Evolutionary conservation across 805 yeast genomes (phyloP).

Genomic region (Hanseniaspora mollemarum): DNA sequence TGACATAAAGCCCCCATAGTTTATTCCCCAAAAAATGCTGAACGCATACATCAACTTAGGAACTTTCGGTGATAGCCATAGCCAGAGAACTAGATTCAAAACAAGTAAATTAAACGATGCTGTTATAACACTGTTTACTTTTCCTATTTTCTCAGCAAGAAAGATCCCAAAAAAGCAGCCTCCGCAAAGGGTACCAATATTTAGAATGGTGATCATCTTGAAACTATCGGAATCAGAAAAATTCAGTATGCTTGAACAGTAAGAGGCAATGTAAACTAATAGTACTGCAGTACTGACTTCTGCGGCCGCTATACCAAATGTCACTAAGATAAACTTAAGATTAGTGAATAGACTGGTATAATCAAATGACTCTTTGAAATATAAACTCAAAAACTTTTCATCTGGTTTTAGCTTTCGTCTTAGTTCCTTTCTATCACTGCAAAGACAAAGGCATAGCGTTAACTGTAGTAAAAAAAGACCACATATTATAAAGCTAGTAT

Average conservation of each 20-base stretch:
- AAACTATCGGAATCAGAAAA: slow-evolving; percentile 34
- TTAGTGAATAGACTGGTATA: slow-evolving; percentile 31
- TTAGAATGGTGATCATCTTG: slow-evolving; percentile 31
- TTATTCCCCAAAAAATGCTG: slow-evolving; percentile 41
- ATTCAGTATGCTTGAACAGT: slow-evolving; percentile 41
- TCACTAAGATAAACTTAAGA: slow-evolving; percentile 33
- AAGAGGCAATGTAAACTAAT: slow-evolving; percentile 46
- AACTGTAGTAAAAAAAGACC: slow-evolving; percentile 25
- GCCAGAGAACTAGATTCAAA: slow-evolving; percentile 31
- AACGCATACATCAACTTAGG: slow-evolving; percentile 34
- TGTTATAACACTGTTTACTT: slow-evolving; percentile 19
- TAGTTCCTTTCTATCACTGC: slow-evolving; percentile 29
- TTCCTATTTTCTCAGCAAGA: slow-evolving; percentile 39
- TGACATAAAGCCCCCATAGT: slow-evolving; percentile 44
- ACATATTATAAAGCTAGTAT: slow-evolving; percentile 47
- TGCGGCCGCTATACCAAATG: slow-evolving; percentile 21
- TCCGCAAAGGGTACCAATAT: slow-evolving; percentile 25
- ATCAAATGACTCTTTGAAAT: slow-evolving; percentile 29
- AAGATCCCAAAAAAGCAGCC: slow-evolving; percentile 26
- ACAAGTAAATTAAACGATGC: slow-evolving; percentile 38
- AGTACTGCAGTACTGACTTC: slow-evolving; percentile 46
- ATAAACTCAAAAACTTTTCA: slow-evolving; percentile 12
- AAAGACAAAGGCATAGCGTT: slow-evolving; percentile 27
- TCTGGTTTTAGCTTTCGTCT: slow-evolving; percentile 6
- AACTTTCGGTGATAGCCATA: slow-evolving; percentile 29